These are phyloP conservation scores for Lonicera japonica DNA, from an alignment of 129 eudicot species.

Conservation along the genomic window DNA sequence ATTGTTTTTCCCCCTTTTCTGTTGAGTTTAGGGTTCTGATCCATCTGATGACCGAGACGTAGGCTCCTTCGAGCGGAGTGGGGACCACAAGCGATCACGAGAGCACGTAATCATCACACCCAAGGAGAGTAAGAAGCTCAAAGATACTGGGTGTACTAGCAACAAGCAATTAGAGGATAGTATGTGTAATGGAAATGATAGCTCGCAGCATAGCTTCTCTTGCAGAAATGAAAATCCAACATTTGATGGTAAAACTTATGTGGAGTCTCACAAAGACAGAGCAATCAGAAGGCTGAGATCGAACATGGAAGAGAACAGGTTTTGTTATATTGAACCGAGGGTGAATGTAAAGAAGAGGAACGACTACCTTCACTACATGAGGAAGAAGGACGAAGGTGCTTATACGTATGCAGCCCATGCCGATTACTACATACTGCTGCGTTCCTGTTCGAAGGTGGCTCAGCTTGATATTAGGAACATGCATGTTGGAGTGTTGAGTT, in stretches of 20 bases:
- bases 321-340: constrained; percentile 65
- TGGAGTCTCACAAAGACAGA: constrained; percentile 22
- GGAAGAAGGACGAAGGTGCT: constrained; percentile 47
- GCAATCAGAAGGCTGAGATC: constrained; percentile 41
- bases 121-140: constrained; percentile 24
- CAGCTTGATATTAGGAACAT: constrained; percentile 53
- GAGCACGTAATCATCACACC: constrained; percentile 13
- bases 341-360: constrained; percentile 22
- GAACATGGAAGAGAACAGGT: constrained; percentile 73
- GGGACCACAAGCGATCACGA: constrained; percentile 38
- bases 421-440: constrained; percentile 68
- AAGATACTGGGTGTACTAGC: constrained; percentile 1
- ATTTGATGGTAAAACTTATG: constrained; percentile 1
- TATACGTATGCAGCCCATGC: constrained; percentile 61
- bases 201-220: not conserved
- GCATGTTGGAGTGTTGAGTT: constrained; percentile 54
- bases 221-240: not conserved
- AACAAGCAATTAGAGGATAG: constrained; percentile 5
- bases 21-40: constrained; percentile 23
- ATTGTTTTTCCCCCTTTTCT: no score
- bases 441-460: constrained; percentile 73
- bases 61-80: constrained; percentile 13
- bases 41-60: constrained; percentile 8
- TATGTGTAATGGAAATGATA: not conserved
- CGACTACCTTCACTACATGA: constrained; percentile 43